Evolutionary conservation across 108 stramenopile species (phyloP), one percentile per base, ranked within the genome.

Genomic region (Parietichytrium sp.): DNA sequence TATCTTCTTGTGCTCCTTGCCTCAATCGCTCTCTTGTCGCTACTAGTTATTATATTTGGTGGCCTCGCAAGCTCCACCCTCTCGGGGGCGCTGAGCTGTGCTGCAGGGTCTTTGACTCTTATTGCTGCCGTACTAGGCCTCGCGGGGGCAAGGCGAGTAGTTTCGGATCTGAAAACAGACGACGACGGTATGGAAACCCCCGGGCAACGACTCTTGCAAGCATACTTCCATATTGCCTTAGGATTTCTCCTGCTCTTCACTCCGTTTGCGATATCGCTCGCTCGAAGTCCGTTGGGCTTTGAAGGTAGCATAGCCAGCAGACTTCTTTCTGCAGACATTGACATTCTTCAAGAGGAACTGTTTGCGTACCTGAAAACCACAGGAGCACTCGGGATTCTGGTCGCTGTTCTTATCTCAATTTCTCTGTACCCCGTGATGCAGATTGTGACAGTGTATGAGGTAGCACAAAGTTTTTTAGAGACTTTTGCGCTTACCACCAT

Each of bases 121-220:
- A 7, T 72, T 8, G 10, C 61, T 7, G 23, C 61, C 2, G 20
- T 45, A 8, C 7, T 72, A 7, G 61, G 61, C 13, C 36, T 72
- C 2, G 38, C 23, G 15, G 61, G 61, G 10, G 61, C 61, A 33
- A 72, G n/a, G 61, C 23, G 36, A n/a, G 61, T 72, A 23, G 61
- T 72, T 6, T 42, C 38, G 10, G 61, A 72, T 10, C 36, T 72
- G 23, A n/a, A 72, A 42, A n/a, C n/a, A 10, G 61, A 72, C 20
- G 61, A 72, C 61, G 61, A 72, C 61, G 61, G 61, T 27, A n/a
- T 72, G 38, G 61, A 72, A 25, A 72, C 61, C 6, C 61, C 61
- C 6, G 61, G 61, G 6, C 61, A 72, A 42, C 61, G 61, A n/a
- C 36, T 72, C 38, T 42, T 72, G 8, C 61, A 72, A 2, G 8